Percentiles rank a stretch among this genome's conserved stretches.
These are phyloP conservation scores for Penicillium decumbens DNA, from an alignment of 2,329 filamentous ascomycete species.

Conservation along the genomic window DNA sequence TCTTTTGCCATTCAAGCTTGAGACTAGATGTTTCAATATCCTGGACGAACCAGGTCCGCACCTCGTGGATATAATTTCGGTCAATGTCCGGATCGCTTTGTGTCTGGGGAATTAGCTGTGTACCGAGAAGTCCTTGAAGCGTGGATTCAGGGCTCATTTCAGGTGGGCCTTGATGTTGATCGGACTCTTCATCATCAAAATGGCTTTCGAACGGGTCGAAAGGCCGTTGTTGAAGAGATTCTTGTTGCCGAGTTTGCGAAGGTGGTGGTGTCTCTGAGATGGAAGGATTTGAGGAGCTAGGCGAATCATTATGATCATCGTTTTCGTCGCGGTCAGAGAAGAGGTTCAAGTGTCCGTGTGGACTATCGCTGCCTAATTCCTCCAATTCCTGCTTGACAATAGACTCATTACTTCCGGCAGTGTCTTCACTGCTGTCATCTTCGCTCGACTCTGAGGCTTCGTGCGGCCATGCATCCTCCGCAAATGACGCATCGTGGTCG, in stretches of 20 bases:
- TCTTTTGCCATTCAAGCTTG: not conserved
- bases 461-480: not conserved
- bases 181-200: not conserved
- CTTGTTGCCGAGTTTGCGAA: not conserved
- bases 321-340: not conserved
- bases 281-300: not conserved
- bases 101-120: not conserved
- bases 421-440: not conserved
- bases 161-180: not conserved
- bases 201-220: not conserved
- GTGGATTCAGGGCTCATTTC: not conserved
- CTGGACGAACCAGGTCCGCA: conserved; percentile 1
- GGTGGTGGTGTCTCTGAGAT: not conserved
- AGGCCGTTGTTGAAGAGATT: not conserved
- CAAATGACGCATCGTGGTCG: not conserved
- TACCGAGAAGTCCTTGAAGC: not conserved
- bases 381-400: not conserved
- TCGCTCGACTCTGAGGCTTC: not conserved
- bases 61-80: not conserved
- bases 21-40: conserved; percentile 3
- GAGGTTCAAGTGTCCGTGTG: not conserved
- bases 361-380: not conserved
- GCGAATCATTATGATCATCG: not conserved
- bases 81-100: not conserved
- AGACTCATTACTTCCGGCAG: not conserved